Base-by-base conservation (phyloP, 371 early-diverging fungal genomes). In the Mortierella polycephala region DNA sequence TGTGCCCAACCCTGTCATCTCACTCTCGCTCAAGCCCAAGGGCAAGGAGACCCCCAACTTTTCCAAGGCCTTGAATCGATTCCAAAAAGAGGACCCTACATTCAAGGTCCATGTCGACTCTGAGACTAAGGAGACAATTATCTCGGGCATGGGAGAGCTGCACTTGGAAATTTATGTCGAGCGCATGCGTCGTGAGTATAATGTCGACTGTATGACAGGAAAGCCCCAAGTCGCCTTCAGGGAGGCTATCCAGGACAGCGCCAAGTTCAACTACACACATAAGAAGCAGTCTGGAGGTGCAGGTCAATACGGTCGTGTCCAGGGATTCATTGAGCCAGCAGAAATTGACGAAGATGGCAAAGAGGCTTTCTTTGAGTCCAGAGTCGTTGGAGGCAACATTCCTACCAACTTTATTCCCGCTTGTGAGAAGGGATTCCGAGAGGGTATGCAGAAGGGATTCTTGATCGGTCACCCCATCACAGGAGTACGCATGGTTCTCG, bases 281-380 rank as follows among this genome's bases (percentile, higher is more conserved):
- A 98, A 98, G 93, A 99, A 99, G 85, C 98, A 99, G 85, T 89
- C 93, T 57, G 99, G 99, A 74, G 99, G 99, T 76, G 89, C 97
- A 62, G 99, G 99, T 76, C 99, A 99, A 84, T 99, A 93, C 69
- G 99, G 91, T 81, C 91, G 94, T 71, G 96, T 99, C 63, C 83
- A 91, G 47, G 98, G 98, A 57, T 93, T 88, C 82, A 89, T 99
- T 60, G 98, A 99, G 82, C 97, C 97, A 5, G 89, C 96, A 72
- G 67, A 75, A 16, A 86, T 85, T 18, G 87, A 87, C 72, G 91
- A 87, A 62, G 85, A 85, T 52, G 84, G 85, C 74, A 87, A 86
- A 57, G 82, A 87, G 70, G 81, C 74, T 18, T 87, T 90, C 55
- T 88, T 91, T 67, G 94, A 93, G 84, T 85, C 89, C 81, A 85